Evolutionary conservation across 208 protist genomes (phyloP), one percentile per base, ranked within the genome.

Genomic region (Leishmania arabica): DNA sequence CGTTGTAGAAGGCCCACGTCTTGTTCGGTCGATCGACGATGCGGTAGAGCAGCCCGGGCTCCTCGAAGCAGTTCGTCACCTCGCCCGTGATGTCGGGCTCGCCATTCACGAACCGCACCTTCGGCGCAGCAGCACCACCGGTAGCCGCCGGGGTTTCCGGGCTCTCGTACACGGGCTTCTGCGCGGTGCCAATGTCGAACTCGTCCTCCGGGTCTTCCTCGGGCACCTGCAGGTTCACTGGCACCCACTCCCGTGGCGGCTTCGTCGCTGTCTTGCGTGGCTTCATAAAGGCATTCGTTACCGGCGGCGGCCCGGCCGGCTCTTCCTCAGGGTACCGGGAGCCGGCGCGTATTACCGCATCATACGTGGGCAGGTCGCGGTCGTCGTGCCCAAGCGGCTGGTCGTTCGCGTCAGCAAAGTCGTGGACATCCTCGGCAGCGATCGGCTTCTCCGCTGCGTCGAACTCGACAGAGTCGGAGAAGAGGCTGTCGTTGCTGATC

Each of bases 1-100:
- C 94, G 81, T 97, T 97, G 90, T 96, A 97, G 80, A 97, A 97
- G 77, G 92, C 89, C 94, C 92, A 97, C 21, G 80, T 92, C 80
- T 94, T 93, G 51, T 89, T 88, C 71, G 86, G 87, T 27, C 86
- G 86, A 84, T 95, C 86, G 3, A 97, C 86, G 54, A 97, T 91
- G 70, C 92, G 92, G 84, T 96, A 97, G 24, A 97, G 89, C 68
- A 97, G 79, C 13, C 92, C 92, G 40, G 90, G 89, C 81, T 95
- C 91, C 54, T 95, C 89, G 85, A 95, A 97, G 85, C 93, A 97
- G 80, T 92, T 95, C 45, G 87, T 90, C 60, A 93, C 78, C 31
- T 95, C 91, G 40, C 92, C 92, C n/a, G 81, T 74, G 49, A 91
- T 47, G 79, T 93, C 90, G 1, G 92, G 94, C 79, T 93, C 89